phyloP scores from a whole-genome alignment of 2,329 filamentous ascomycete genomes.

The Leptographium galeiforme region DNA sequence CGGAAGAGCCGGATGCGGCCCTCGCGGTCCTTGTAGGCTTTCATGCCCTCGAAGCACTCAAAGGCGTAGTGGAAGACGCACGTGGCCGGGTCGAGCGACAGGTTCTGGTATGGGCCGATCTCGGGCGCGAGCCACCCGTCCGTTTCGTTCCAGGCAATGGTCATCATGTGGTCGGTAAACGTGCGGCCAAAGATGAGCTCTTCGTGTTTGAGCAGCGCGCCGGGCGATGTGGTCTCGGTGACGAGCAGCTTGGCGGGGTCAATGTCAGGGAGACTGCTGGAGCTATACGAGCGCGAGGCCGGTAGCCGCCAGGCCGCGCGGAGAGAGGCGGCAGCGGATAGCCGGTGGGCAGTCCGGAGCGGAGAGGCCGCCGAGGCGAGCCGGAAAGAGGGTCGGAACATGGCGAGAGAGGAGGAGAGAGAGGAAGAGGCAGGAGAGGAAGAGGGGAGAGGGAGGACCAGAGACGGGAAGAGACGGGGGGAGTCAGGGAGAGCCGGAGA shows the following conservation, averaged over 20 bases:
- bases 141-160: conserved; percentile 78
- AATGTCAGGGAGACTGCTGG: conserved; percentile 47
- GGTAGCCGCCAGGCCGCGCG: conserved; percentile 8
- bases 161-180: conserved; percentile 98
- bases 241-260: conserved; percentile 67
- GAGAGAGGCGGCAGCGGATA: not conserved
- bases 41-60: conserved; percentile 98
- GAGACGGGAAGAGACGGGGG: not conserved
- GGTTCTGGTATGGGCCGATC: conserved; percentile 92
- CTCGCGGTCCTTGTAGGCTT: conserved; percentile 83
- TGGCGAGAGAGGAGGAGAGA: conserved; percentile 12
- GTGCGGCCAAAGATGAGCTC: conserved; percentile 80
- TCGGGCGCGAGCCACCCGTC: conserved; percentile 72
- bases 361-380: conserved; percentile 12
- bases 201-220: conserved; percentile 57
- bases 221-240: conserved; percentile 62
- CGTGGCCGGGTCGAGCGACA: conserved; percentile 87
- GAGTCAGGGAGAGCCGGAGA: not conserved
- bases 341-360: conserved; percentile 12
- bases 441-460: not conserved
- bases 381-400: conserved; percentile 33
- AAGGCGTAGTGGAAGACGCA: conserved; percentile 99
- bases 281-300: conserved; percentile 34
- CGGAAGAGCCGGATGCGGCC: conserved; percentile 79
- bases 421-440: not conserved